Evolutionary conservation across 495 filamentous ascomycete genomes (phyloP).

Genomic region (Aspergillus cavernicola): DNA sequence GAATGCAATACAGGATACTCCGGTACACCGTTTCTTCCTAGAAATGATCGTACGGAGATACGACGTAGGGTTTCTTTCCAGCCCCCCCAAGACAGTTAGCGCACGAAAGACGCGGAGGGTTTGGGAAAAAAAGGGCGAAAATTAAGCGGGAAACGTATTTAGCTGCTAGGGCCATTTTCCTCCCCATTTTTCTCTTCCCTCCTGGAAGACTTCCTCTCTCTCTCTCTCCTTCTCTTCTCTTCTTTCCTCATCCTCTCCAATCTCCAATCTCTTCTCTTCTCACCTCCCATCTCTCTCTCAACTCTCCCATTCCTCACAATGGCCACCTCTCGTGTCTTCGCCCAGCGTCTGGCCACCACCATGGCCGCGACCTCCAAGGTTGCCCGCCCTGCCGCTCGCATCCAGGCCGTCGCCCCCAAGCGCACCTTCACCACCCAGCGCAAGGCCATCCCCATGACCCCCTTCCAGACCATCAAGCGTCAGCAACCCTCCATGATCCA

Average conservation of each 20-base stretch:
- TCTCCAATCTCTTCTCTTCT: background rate
- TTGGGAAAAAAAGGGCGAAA: constrained; percentile 41
- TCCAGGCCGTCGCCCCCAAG: constrained; percentile 59
- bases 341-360: constrained; percentile 67
- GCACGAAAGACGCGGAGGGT: constrained; percentile 37
- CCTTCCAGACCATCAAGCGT: constrained; percentile 62
- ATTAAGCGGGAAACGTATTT: constrained; percentile 45
- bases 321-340: constrained; percentile 69
- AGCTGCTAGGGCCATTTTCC: constrained; percentile 37
- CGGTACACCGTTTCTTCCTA: constrained; percentile 2
- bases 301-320: constrained; percentile 54
- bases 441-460: constrained; percentile 34
- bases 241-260: constrained; percentile 17
- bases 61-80: constrained; percentile 32
- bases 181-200: constrained; percentile 36
- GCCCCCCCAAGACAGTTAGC: constrained; percentile 16
- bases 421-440: constrained; percentile 58
- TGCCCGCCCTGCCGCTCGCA: constrained; percentile 64
- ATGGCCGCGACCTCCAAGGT: constrained; percentile 68
- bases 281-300: constrained; percentile 11
- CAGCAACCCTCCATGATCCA: constrained; percentile 59
- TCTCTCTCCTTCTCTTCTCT: constrained; percentile 22
- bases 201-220: constrained; percentile 28
- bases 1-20: constrained; percentile 11
- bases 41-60: background rate